phyloP scores from a whole-genome alignment of 208 protist species.

The Leishmania major region DNA sequence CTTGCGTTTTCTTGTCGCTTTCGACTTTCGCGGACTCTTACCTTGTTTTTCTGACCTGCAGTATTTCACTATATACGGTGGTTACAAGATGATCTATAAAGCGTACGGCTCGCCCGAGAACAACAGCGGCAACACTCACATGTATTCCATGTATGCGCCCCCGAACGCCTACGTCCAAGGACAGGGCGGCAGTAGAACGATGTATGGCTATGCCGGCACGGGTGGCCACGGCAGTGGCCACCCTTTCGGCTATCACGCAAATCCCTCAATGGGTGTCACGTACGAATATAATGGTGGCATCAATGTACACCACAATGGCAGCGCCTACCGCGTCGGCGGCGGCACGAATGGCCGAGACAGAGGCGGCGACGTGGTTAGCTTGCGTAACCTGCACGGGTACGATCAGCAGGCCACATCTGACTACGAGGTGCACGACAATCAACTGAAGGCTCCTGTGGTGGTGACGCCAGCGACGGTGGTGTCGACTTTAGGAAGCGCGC shows the following conservation, averaged over 20 bases:
- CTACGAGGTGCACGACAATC: conserved; percentile 77
- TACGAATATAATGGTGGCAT: conserved; percentile 20
- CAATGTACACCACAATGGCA: background rate
- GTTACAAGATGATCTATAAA: conserved; percentile 27
- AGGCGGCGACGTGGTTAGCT: background rate
- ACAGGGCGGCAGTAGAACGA: background rate
- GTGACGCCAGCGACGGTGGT: conserved; percentile 50
- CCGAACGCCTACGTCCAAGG: conserved; percentile 5
- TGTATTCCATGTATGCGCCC: background rate
- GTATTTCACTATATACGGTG: conserved; percentile 13
- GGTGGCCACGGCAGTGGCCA: conserved; percentile 9
- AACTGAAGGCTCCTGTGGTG: conserved; percentile 68
- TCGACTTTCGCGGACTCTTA: background rate
- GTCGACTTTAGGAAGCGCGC: conserved; percentile 54
- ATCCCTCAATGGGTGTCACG: conserved; percentile 13
- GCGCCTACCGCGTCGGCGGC: conserved; percentile 2
- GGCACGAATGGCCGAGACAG: conserved; percentile 7
- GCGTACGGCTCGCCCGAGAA: conserved; percentile 7
- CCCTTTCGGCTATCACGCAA: conserved; percentile 14
- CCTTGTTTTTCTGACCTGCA: background rate
- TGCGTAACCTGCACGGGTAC: conserved; percentile 5
- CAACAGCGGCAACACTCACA: background rate
- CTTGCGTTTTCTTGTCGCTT: background rate
- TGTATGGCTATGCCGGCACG: conserved; percentile 7
- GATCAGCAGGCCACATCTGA: conserved; percentile 12